Percentiles rank a stretch among this genome's conserved stretches.
Conservation (phyloP, 106 monocot genomes). For the Gastrodia elata region DNA sequence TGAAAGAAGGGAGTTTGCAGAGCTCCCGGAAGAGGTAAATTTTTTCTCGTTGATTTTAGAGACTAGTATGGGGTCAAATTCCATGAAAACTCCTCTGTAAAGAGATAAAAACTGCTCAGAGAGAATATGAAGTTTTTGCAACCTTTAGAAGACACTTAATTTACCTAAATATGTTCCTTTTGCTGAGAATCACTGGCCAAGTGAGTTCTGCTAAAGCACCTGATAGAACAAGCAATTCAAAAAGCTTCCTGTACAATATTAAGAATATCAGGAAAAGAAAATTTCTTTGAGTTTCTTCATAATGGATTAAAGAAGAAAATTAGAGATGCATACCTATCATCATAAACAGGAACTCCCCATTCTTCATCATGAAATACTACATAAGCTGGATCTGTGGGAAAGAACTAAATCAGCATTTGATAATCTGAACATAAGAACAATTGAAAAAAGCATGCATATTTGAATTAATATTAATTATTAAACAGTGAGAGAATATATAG, state of each 20-base stretch:
- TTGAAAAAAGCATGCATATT: not conserved
- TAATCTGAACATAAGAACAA: not conserved
- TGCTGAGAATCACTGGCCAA: constrained; percentile 14
- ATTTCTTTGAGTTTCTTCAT: not conserved
- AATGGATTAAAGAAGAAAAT: not conserved
- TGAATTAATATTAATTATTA: no score
- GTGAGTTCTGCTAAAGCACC: constrained; percentile 13
- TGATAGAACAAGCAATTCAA: constrained; percentile 25
- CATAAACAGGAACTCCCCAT: constrained; percentile 76
- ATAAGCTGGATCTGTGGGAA: constrained; percentile 22
- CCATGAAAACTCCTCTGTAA: constrained; percentile 45
- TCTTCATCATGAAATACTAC: constrained; percentile 64
- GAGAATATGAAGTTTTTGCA: not conserved
- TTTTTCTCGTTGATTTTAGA: constrained; percentile 50
- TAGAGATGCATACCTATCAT: constrained; percentile 42
- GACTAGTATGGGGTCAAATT: constrained; percentile 39
- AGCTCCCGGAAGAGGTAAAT: constrained; percentile 21
- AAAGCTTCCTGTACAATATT: constrained; percentile 27
- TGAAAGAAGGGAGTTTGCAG: constrained; percentile 26
- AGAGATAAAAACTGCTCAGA: not conserved
- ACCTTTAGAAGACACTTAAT: not conserved
- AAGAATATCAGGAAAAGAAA: constrained; percentile 10
- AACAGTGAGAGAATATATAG: no score
- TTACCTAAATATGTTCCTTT: constrained; percentile 24
- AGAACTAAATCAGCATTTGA: not conserved